phyloP scores from a whole-genome alignment of 2,329 filamentous ascomycete species.

The Aspergillus puulaauensis region DNA sequence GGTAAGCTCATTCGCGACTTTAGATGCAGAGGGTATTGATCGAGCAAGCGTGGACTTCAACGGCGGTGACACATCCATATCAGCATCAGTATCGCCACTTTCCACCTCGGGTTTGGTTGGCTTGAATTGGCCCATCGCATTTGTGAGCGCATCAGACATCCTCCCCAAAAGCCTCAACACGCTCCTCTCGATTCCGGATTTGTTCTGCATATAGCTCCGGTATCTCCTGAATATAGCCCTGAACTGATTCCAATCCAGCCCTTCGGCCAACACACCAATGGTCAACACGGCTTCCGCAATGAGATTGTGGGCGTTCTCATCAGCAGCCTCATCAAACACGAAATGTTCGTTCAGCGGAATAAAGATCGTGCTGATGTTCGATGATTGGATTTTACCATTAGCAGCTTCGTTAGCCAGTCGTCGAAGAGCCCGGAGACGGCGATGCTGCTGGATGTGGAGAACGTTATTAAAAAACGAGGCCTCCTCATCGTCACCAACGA shows the following conservation, averaged over 20 bases:
- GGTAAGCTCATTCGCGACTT: constrained; percentile 70
- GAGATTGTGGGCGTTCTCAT: constrained; percentile 75
- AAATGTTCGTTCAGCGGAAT: constrained; percentile 93
- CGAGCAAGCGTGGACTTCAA: constrained; percentile 53
- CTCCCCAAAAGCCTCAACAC: constrained; percentile 79
- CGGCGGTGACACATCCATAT: constrained; percentile 26
- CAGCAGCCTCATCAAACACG: constrained; percentile 78
- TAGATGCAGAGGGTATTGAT: constrained; percentile 66
- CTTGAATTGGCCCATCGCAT: constrained; percentile 46
- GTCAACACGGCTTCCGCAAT: constrained; percentile 82
- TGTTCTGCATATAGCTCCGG: constrained; percentile 75
- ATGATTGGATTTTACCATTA: constrained; percentile 65
- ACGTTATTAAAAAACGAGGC: constrained; percentile 91
- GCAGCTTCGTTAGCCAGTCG: constrained; percentile 69
- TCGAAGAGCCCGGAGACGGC: constrained; percentile 79
- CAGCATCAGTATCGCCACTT: constrained; percentile 30
- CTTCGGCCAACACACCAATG: constrained; percentile 71
- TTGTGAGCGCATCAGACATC: constrained; percentile 73
- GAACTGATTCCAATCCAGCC: constrained; percentile 88
- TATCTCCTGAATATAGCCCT: constrained; percentile 81
- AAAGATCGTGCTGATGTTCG: constrained; percentile 82
- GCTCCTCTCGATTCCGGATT: constrained; percentile 80
- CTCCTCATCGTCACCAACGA: constrained; percentile 71
- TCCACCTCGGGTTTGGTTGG: constrained; percentile 15
- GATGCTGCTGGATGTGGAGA: constrained; percentile 82